Evolutionary conservation across 1,284 basidiomycete genomes (phyloP), one percentile per base, ranked within the genome.

Genomic region (Ceratobasidium sp.): DNA sequence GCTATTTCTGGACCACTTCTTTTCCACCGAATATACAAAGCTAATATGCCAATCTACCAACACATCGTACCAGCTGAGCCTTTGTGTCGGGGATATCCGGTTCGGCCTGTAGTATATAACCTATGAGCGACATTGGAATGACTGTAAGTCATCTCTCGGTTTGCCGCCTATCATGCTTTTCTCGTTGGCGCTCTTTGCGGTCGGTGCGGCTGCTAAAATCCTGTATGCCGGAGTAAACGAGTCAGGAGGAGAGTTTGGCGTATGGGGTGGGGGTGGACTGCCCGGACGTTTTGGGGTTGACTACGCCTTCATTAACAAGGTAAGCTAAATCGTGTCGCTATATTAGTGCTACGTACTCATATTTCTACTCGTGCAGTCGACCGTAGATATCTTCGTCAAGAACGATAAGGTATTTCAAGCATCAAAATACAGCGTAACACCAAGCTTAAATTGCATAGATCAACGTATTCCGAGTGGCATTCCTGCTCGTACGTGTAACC

Each of bases 291-390:
- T 87, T 74, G 83, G 83, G 17, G 81, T 84, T 22, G 83, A 86
- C 78, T 87, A 83, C 77, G 84, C 83, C 0, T 86, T 86, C 80
- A 86, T 86, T 76, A 86, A 86, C 79, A 83, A 85, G 80, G 85
- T 84, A 73, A 19, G 33, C 1, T 24, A 31, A 15, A 67, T 17
- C 11, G n/a, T n/a, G 22, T 36, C 48, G 11, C 5, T n/a, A 11
- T 1, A 29, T 14, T 24, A 41, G 50, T 15, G 2, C 3, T 51
- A 41, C 9, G 19, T 27, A 19, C 54, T 44, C 8, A 54, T 14
- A 15, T 36, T n/a, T 57, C 74, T 53, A 19, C 7, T 47, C 2
- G 44, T 29, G 24, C 62, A 86, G 85, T 83, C 79, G 53, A 84
- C 85, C 0, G 82, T 86, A 36, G 85, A 86, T 75, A 84, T 84